Conservation (phyloP, 2,329 filamentous ascomycete species). For the Lasiodiplodia theobromae region DNA sequence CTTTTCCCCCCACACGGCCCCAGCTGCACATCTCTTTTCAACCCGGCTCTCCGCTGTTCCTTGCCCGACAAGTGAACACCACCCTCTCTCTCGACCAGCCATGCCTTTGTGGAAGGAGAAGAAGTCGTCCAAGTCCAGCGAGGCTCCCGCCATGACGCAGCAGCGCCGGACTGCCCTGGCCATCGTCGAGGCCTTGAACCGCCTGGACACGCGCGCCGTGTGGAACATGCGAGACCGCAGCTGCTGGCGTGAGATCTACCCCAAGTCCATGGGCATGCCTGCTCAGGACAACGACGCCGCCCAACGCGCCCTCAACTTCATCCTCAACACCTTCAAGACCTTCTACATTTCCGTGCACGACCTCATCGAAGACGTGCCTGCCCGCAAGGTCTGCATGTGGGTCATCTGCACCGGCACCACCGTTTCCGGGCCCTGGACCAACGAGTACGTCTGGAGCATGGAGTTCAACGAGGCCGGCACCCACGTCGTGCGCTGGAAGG, state of each 20-base stretch:
- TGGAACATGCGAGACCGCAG: slow-evolving; percentile 14
- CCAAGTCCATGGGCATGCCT: slow-evolving; percentile 5
- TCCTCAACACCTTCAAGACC: slow-evolving; percentile 26
- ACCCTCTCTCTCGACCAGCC: neutral
- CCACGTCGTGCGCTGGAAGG: slow-evolving; percentile 25
- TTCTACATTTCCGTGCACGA: slow-evolving; percentile 23
- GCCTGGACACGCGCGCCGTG: slow-evolving; percentile 27
- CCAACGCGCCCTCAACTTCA: slow-evolving; percentile 24
- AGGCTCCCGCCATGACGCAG: slow-evolving; percentile 29
- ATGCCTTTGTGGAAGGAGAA: slow-evolving; percentile 13
- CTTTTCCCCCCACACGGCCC: slow-evolving; percentile 5
- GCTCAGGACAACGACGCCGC: slow-evolving; percentile 21
- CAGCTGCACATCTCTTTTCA: neutral
- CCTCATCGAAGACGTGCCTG: slow-evolving; percentile 25
- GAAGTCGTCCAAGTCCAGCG: neutral
- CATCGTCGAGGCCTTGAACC: slow-evolving; percentile 28
- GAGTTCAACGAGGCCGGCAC: slow-evolving; percentile 28
- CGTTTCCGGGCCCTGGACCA: slow-evolving; percentile 35
- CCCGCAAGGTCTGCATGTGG: slow-evolving; percentile 27
- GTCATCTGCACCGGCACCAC: slow-evolving; percentile 17
- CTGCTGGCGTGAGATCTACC: slow-evolving; percentile 28
- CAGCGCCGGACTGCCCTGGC: slow-evolving; percentile 37
- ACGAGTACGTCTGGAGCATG: slow-evolving; percentile 31
- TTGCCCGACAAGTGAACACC: no score
- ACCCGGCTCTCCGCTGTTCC: neutral